Evolutionary conservation across 202 grass and related monocot species (phyloP).

Genomic region (Schoenoplectus tabernaemontani): DNA sequence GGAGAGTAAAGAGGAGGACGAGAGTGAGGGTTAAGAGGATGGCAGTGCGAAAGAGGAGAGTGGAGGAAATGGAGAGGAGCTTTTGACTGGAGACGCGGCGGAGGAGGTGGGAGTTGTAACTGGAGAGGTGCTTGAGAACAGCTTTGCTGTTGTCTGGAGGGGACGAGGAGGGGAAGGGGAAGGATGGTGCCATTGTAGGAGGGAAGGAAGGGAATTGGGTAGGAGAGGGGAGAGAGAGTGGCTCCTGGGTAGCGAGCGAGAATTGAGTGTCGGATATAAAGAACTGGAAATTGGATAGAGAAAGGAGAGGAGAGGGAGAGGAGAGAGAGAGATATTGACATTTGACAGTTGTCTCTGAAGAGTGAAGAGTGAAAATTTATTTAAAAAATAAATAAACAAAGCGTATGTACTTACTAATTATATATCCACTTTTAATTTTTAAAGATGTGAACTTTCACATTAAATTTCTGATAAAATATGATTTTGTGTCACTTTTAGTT

Average conservation of each 20-base stretch:
- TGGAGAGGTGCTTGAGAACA: slow-evolving; percentile 51
- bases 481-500: neutral
- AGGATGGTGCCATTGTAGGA: slow-evolving; percentile 22
- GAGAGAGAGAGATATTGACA: neutral
- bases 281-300: neutral
- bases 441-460: neutral
- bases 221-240: neutral
- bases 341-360: no score
- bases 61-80: slow-evolving; percentile 48
- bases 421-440: neutral
- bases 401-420: no score
- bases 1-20: slow-evolving; percentile 75
- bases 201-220: neutral
- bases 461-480: neutral
- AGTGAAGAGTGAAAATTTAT: neutral
- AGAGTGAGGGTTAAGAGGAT: slow-evolving; percentile 62
- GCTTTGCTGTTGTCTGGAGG: slow-evolving; percentile 35
- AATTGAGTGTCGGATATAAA: slow-evolving; percentile 2
- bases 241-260: neutral
- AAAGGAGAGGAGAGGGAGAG: no score
- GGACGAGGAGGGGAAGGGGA: neutral
- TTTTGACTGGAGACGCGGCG: slow-evolving; percentile 56
- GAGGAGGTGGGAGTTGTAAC: slow-evolving; percentile 47
- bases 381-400: neutral
- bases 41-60: slow-evolving; percentile 79